These are phyloP conservation scores for Lactifluus piperatus DNA, from an alignment of 768 basidiomycete species.

Conservation along the genomic window DNA sequence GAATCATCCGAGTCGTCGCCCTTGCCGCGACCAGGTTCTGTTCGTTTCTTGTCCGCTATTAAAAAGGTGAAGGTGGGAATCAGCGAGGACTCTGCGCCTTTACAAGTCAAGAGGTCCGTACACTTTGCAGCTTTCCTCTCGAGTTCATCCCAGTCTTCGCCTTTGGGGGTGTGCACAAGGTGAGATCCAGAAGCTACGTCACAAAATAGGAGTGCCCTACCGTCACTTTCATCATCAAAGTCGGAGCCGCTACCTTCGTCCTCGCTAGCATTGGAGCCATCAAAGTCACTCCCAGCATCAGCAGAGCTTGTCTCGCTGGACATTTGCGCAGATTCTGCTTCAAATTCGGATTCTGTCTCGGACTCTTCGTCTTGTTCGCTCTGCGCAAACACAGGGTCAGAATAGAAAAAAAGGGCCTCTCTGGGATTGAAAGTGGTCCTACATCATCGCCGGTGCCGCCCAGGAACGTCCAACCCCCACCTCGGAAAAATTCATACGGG, in stretches of 20 bases:
- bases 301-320: slow-evolving; percentile 27
- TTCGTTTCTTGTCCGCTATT: slow-evolving; percentile 39
- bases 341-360: slow-evolving; percentile 57
- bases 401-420: background rate
- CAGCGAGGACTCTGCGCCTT: background rate
- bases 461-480: slow-evolving; percentile 94
- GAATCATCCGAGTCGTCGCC: slow-evolving; percentile 34
- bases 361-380: slow-evolving; percentile 55
- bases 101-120: slow-evolving; percentile 31
- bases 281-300: slow-evolving; percentile 47
- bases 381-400: slow-evolving; percentile 23
- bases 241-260: slow-evolving; percentile 62
- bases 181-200: slow-evolving; percentile 4
- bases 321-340: slow-evolving; percentile 34
- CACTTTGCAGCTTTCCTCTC: slow-evolving; percentile 85
- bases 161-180: slow-evolving; percentile 29
- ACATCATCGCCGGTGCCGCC: slow-evolving; percentile 59
- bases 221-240: slow-evolving; percentile 56
- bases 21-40: slow-evolving; percentile 23
- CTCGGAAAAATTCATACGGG: slow-evolving; percentile 90
- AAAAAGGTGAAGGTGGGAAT: background rate
- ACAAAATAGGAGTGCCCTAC: slow-evolving; percentile 25
- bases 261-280: slow-evolving; percentile 43
- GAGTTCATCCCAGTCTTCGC: slow-evolving; percentile 95
- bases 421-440: slow-evolving; percentile 20